Evolutionary conservation across 331 rosid genomes (phyloP).

Genomic region (Phaseolus coccineus): DNA sequence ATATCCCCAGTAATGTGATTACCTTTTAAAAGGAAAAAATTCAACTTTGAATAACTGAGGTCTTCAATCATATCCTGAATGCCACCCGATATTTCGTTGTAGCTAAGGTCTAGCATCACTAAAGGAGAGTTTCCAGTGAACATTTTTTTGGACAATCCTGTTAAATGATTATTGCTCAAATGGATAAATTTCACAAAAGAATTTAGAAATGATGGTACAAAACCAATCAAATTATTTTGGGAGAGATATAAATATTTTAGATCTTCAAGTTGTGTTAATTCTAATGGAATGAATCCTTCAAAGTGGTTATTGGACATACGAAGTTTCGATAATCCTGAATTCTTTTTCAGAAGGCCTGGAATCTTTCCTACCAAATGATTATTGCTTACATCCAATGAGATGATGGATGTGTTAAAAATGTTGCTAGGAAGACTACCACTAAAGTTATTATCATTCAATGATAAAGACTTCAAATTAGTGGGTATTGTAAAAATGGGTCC

Average conservation of each 20-base stretch:
- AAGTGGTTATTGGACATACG: constrained; percentile 42
- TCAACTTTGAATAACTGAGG: neutral
- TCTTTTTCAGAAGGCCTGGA: neutral
- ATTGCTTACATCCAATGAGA: constrained; percentile 20
- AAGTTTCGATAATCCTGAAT: fast-evolving
- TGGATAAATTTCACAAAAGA: neutral
- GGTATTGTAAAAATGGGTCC: neutral
- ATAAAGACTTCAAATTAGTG: fast-evolving
- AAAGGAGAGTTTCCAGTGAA: neutral
- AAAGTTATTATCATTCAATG: constrained; percentile 28
- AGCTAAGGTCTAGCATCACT: constrained; percentile 20
- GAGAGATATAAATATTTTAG: constrained; percentile 11
- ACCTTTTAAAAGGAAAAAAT: constrained; percentile 28
- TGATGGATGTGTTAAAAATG: neutral
- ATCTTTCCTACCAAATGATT: constrained; percentile 40
- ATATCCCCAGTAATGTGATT: constrained; percentile 32
- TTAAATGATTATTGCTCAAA: constrained; percentile 14
- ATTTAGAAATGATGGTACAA: constrained; percentile 17
- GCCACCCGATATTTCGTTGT: constrained; percentile 1
- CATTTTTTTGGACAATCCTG: neutral
- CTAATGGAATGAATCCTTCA: constrained; percentile 39
- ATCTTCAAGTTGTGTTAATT: neutral
- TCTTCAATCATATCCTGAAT: constrained; percentile 6
- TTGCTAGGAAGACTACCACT: neutral
- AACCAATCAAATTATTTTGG: neutral